Conservation (phyloP, 768 basidiomycete species). For the Melanogaster broomeanus region DNA sequence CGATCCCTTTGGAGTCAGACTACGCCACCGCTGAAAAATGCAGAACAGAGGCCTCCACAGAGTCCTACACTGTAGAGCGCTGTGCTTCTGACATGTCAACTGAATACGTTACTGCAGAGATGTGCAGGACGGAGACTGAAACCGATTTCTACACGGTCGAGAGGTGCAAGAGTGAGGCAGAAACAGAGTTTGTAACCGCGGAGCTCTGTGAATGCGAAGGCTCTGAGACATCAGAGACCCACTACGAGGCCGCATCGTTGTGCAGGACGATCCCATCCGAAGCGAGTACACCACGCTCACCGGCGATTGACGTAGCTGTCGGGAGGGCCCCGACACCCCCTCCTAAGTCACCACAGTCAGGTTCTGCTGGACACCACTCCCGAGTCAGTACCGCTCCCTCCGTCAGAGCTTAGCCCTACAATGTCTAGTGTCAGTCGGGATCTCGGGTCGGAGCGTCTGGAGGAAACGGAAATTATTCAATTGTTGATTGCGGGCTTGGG, state of each 20-base stretch:
- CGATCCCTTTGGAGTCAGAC: conserved; percentile 57
- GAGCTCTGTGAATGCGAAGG: conserved; percentile 38
- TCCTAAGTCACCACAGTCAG: conserved; percentile 27
- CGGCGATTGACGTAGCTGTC: conserved; percentile 33
- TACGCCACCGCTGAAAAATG: conserved; percentile 45
- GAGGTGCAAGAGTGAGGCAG: conserved; percentile 30
- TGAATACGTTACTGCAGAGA: conserved; percentile 52
- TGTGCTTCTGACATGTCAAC: conserved; percentile 44
- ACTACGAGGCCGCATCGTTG: conserved; percentile 51
- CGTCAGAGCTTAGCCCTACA: conserved; percentile 33
- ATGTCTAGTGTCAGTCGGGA: conserved; percentile 20
- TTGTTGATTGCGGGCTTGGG: conserved; percentile 20
- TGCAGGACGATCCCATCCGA: conserved; percentile 40
- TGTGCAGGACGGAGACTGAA: conserved; percentile 43
- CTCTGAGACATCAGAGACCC: conserved; percentile 43
- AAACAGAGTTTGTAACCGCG: conserved; percentile 50
- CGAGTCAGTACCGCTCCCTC: conserved; percentile 41
- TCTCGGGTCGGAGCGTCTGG: conserved; percentile 21
- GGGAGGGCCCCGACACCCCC: conserved; percentile 26
- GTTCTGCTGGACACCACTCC: conserved; percentile 18
- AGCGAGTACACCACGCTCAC: conserved; percentile 35
- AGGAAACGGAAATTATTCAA: conserved; percentile 7
- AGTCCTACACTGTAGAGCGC: conserved; percentile 51
- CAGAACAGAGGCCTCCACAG: conserved; percentile 42
- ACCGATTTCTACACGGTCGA: conserved; percentile 51